Percentiles rank a stretch among this genome's conserved stretches.
These are phyloP conservation scores for Ustilago lituana DNA, from an alignment of 1,284 basidiomycete species.

Conservation along the genomic window DNA sequence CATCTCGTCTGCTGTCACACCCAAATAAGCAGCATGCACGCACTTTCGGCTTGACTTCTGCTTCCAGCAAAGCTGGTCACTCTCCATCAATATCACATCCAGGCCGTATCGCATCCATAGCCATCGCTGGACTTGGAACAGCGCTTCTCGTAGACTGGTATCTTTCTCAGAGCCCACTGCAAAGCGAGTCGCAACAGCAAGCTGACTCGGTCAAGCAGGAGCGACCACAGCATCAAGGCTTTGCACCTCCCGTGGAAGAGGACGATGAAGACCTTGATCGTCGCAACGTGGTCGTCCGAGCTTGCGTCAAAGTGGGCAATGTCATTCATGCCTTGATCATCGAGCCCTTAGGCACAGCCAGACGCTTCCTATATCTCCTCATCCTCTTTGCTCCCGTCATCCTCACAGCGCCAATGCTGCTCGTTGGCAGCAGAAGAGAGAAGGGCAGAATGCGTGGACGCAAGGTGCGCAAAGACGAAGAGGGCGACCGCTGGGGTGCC, in stretches of 20 bases:
- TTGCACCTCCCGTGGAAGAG: slow-evolving; percentile 43
- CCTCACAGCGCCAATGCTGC: slow-evolving; percentile 82
- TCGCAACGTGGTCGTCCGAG: slow-evolving; percentile 35
- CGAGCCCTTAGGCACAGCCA: slow-evolving; percentile 85
- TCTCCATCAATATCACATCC: not conserved
- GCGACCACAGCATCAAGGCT: slow-evolving; percentile 18
- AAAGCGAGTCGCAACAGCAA: slow-evolving; percentile 12
- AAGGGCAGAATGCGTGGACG: slow-evolving; percentile 44
- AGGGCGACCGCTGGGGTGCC: slow-evolving; percentile 62
- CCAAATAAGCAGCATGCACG: not conserved
- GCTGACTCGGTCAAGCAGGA: not conserved
- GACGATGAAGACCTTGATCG: slow-evolving; percentile 31
- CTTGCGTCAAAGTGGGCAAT: slow-evolving; percentile 30
- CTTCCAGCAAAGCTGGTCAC: not conserved
- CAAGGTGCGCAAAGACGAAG: slow-evolving; percentile 40
- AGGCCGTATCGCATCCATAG: slow-evolving; percentile 24
- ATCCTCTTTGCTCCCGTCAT: slow-evolving; percentile 88
- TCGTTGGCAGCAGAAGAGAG: slow-evolving; percentile 72
- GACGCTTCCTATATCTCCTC: slow-evolving; percentile 85
- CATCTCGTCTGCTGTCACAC: not conserved
- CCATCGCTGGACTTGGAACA: slow-evolving; percentile 29
- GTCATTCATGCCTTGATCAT: slow-evolving; percentile 71
- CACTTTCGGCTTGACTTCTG: not conserved
- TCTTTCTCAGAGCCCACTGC: slow-evolving; percentile 16
- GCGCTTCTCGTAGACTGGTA: slow-evolving; percentile 15